Percentiles rank a stretch among this genome's conserved stretches.
Conservation (phyloP, 148 eudicot genomes). For the Euryodendron excelsum region DNA sequence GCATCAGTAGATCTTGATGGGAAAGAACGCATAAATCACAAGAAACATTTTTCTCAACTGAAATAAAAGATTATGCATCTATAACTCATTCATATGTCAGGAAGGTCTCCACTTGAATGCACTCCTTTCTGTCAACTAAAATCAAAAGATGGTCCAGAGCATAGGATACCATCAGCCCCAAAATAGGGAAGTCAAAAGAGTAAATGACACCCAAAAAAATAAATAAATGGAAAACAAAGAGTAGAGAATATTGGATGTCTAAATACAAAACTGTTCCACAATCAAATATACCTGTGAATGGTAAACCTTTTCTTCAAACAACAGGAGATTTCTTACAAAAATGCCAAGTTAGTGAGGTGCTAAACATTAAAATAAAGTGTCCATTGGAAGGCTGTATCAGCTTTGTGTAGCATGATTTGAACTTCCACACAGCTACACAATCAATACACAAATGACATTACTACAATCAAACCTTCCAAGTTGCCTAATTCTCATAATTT, state of each 20-base stretch:
- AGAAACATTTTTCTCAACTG: not conserved
- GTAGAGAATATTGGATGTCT: too few relatives aligned
- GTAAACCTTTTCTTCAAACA: too few relatives aligned
- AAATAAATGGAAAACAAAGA: too few relatives aligned
- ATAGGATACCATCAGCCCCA: too few relatives aligned
- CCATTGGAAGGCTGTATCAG: not conserved
- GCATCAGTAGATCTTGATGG: not conserved
- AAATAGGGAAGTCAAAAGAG: too few relatives aligned
- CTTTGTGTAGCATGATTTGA: not conserved
- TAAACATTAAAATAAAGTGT: not conserved
- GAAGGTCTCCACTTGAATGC: not conserved
- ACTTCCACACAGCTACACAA: too few relatives aligned
- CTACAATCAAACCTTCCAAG: too few relatives aligned
- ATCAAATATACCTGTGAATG: too few relatives aligned
- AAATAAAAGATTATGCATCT: not conserved
- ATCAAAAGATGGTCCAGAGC: not conserved
- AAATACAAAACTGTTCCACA: too few relatives aligned
- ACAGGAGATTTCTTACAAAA: not conserved
- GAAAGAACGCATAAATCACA: not conserved
- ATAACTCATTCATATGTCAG: not conserved
- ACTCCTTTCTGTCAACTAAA: not conserved
- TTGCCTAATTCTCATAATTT: too few relatives aligned
- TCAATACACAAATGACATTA: too few relatives aligned
- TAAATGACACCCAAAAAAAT: too few relatives aligned
- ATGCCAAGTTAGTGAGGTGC: not conserved